Conservation (phyloP, 306 rosid species). For the Cajanus cajan region DNA sequence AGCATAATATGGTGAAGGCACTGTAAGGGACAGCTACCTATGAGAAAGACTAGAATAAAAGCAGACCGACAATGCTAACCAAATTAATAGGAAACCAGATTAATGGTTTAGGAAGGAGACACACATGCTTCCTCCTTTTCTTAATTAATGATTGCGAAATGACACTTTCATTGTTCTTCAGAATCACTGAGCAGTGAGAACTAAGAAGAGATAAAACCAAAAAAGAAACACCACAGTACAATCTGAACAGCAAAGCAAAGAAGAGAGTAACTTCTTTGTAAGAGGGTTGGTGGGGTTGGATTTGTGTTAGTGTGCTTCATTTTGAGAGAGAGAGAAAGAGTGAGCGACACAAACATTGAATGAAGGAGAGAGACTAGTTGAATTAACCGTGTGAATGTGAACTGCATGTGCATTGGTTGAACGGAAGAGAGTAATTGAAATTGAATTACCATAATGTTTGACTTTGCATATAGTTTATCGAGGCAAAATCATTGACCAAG, state of each 20-base stretch:
- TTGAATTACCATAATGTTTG: neutral
- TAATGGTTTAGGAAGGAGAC: slow-evolving; percentile 34
- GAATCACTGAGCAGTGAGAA: neutral
- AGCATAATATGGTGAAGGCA: neutral
- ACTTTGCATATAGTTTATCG: neutral
- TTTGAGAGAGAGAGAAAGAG: neutral
- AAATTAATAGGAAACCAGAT: slow-evolving; percentile 12
- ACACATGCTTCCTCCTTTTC: slow-evolving; percentile 10
- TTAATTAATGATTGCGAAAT: slow-evolving; percentile 22
- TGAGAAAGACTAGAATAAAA: slow-evolving; percentile 1
- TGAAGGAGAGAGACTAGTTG: neutral
- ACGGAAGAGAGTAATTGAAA: neutral
- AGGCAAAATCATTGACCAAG: neutral
- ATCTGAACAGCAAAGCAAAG: slow-evolving; percentile 21
- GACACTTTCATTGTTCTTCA: slow-evolving; percentile 29
- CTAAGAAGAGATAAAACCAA: slow-evolving; percentile 35
- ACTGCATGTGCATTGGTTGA: neutral
- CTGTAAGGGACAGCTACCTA: neutral
- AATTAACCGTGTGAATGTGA: neutral
- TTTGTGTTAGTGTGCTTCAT: neutral
- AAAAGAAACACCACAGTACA: slow-evolving; percentile 21
- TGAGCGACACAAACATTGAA: neutral
- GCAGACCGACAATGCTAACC: slow-evolving; percentile 48
- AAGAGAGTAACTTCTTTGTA: slow-evolving; percentile 27
- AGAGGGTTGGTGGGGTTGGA: slow-evolving; percentile 44